Base-by-base conservation (phyloP, 2,329 filamentous ascomycete species). In the Graphiopsis chlorocephala region DNA sequence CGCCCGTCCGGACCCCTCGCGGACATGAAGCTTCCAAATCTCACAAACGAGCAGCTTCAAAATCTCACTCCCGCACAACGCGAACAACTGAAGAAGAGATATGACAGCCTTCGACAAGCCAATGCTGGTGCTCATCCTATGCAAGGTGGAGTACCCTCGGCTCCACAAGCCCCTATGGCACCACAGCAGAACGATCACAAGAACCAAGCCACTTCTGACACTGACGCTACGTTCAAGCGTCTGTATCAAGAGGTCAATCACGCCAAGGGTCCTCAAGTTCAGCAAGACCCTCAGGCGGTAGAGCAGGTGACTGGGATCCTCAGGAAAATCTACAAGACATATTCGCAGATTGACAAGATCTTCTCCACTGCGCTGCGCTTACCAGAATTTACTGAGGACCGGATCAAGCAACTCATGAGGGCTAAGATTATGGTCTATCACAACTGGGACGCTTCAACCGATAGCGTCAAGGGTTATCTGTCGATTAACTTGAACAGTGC, bases 111-210 rank as follows among this genome's bases (percentile, higher is more conserved):
- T 23, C 56, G 56, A 15, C 63, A 64, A 25, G 60, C 60, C 11
- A 62, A 62, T 15, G 60, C 60, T 26, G 60, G 60, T 25, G 60
- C 48, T 47, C 60, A 50, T 23, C 48, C 60, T 6, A 20, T 45
- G 48, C 48, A 62, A 29, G 60, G 28, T 20, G 59, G 48, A 20
- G 33, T 55, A n/a, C 31, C 59, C 5, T 3, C 59, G 25, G 25
- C 48, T 28, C 17, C 25, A n/a, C 50, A 48, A 28, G 20, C 31
- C 2, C 29, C 42, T 15, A 31, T 23, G 5, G 48, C 12, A 33
- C 31, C 76, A 11, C 78, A 75, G 59, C 79, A 81, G 25, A 80
- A 82, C 66, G 71, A 76, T 15, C 65, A 73, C n/a, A 80, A 81
- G 63, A 73, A 74, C 50, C 71, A 71, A 11, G 76, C 71, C 55